A percentile compares a stretch with the other conserved stretches of the same genome.
Conservation (phyloP, 257 asterid genomes). For the Solanum megistacrolobum region DNA sequence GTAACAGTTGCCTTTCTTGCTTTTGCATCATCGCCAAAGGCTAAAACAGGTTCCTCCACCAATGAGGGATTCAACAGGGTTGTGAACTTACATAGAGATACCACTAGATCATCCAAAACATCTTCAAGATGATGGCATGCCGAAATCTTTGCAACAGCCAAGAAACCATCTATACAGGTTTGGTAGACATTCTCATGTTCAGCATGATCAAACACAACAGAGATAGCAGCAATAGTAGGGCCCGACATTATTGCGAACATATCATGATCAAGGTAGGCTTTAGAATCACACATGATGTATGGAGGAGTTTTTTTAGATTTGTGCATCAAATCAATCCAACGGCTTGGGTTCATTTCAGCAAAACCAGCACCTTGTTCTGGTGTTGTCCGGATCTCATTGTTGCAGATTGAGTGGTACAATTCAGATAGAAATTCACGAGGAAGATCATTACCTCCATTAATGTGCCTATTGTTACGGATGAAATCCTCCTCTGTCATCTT, state of each 20-base stretch:
- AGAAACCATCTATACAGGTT: constrained; percentile 88
- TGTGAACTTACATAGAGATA: constrained; percentile 88
- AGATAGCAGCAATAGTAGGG: constrained; percentile 95
- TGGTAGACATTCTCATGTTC: constrained; percentile 91
- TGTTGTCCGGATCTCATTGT: constrained; percentile 88
- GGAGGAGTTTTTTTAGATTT: constrained; percentile 72
- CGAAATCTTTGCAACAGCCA: constrained; percentile 93
- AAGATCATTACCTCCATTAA: constrained; percentile 86
- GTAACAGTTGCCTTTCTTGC: constrained; percentile 96
- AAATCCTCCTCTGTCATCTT: constrained; percentile 98
- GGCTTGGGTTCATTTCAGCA: constrained; percentile 92
- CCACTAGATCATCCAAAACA: constrained; percentile 90
- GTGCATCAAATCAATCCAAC: constrained; percentile 93
- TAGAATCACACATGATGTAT: constrained; percentile 67
- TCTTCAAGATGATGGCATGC: constrained; percentile 96
- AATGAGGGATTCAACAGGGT: constrained; percentile 76
- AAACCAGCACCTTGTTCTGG: constrained; percentile 91
- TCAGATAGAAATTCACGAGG: constrained; percentile 87
- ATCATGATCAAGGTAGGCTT: constrained; percentile 89
- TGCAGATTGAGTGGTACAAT: constrained; percentile 78
- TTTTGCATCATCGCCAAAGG: constrained; percentile 90
- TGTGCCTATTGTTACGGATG: constrained; percentile 81
- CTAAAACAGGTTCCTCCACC: constrained; percentile 90
- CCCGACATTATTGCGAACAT: constrained; percentile 98
- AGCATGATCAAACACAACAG: constrained; percentile 92